Conservation (phyloP, 768 basidiomycete genomes). For the Rhizopogon rudus region DNA sequence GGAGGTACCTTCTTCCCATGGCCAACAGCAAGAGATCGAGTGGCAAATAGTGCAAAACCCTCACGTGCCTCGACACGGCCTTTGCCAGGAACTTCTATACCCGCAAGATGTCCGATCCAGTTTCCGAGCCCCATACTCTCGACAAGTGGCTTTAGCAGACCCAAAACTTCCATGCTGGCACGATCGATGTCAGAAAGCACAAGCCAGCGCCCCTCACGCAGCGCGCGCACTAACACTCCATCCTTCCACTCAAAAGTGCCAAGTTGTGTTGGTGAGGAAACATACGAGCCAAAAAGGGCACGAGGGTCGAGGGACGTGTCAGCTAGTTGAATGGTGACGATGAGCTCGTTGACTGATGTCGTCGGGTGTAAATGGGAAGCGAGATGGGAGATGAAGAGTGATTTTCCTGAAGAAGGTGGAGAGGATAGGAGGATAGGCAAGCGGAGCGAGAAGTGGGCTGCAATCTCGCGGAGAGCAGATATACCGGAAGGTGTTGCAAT, state of each 20-base stretch:
- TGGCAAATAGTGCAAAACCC: constrained; percentile 85
- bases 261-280: constrained; percentile 77
- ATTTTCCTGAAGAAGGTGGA: constrained; percentile 85
- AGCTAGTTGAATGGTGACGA: constrained; percentile 85
- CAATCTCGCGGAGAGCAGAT: constrained; percentile 55
- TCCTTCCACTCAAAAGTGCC: constrained; percentile 97
- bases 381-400: constrained; percentile 72
- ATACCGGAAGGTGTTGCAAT: constrained; percentile 63
- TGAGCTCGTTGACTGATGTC: constrained; percentile 44
- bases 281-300: constrained; percentile 87
- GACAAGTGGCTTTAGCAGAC: constrained; percentile 77
- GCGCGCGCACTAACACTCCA: constrained; percentile 84
- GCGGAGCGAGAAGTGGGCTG: constrained; percentile 58
- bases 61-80: constrained; percentile 73
- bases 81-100: constrained; percentile 67
- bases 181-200: constrained; percentile 91
- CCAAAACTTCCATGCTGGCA: constrained; percentile 85
- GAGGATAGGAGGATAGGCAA: constrained; percentile 82
- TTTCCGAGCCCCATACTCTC: constrained; percentile 67
- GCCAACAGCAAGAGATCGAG: constrained; percentile 59
- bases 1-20: constrained; percentile 43
- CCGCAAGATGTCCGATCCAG: constrained; percentile 69
- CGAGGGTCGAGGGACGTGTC: constrained; percentile 96
- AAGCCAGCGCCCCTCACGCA: constrained; percentile 89
- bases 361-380: constrained; percentile 60